A percentile compares a stretch with the other conserved stretches of the same genome.
These are phyloP conservation scores for Nicotiana paniculata DNA, from an alignment of 257 asterid species.

Conservation along the genomic window DNA sequence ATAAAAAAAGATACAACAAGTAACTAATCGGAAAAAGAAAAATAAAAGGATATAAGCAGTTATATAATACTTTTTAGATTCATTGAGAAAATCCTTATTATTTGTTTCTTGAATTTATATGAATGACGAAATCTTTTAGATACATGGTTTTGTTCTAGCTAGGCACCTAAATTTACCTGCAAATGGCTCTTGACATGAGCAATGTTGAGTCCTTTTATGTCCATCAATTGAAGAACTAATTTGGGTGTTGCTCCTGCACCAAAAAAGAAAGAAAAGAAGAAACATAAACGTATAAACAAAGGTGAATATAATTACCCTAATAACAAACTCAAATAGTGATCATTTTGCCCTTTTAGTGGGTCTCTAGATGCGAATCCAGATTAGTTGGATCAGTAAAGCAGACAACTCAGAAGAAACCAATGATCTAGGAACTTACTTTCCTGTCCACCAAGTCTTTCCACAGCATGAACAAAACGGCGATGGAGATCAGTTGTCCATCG, in stretches of 20 bases:
- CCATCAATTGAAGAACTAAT: conserved; percentile 71
- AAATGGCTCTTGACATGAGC: conserved; percentile 96
- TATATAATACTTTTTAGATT: background rate
- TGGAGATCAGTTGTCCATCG: conserved; percentile 93
- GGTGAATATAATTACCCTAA: background rate
- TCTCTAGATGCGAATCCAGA: background rate
- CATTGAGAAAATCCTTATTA: background rate
- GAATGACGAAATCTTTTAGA: background rate
- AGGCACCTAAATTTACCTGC: conserved; percentile 39
- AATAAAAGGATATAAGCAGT: background rate
- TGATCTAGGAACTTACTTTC: conserved; percentile 42
- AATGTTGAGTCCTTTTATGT: conserved; percentile 70
- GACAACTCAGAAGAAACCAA: background rate
- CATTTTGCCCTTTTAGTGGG: background rate
- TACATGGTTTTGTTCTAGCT: background rate
- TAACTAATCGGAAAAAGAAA: background rate
- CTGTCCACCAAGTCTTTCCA: conserved; percentile 81
- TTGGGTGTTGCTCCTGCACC: conserved; percentile 86
- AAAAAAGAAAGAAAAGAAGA: background rate
- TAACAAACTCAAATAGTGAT: background rate
- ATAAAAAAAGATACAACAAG: background rate
- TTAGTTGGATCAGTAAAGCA: background rate
- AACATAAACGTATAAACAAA: background rate
- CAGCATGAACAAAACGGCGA: conserved; percentile 59
- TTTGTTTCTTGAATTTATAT: background rate